These are phyloP conservation scores for Gracilaria domingensis DNA, from an alignment of 23 red algal species.

Conservation along the genomic window DNA sequence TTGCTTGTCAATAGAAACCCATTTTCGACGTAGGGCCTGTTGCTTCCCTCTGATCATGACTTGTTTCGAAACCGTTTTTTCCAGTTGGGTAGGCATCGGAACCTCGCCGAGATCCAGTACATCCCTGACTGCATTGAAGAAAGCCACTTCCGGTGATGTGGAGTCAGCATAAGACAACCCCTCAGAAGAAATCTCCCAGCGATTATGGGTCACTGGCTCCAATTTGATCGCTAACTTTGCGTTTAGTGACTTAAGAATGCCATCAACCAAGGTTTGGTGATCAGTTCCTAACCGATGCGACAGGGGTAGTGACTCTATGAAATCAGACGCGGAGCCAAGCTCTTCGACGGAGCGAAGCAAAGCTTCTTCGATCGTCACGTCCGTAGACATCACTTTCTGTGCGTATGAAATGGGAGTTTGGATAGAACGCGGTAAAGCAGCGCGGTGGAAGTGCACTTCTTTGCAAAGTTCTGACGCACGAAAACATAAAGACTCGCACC, in stretches of 20 bases:
- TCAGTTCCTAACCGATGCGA: conserved; percentile 38
- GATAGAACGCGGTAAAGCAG: not conserved
- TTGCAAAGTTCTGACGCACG: too few species aligned
- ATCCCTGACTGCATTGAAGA: conserved; percentile 36
- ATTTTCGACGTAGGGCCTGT: conserved; percentile 82
- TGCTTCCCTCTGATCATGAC: conserved; percentile 83
- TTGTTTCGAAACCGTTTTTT: conserved; percentile 35
- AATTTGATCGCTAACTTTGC: conserved; percentile 65
- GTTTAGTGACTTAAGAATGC: conserved; percentile 79
- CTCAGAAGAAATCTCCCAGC: conserved; percentile 78
- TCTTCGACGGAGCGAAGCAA: conserved; percentile 61
- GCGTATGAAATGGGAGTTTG: not conserved
- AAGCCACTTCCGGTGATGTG: conserved; percentile 78
- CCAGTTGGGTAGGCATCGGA: conserved; percentile 21
- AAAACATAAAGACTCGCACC: too few species aligned
- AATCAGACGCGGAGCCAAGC: conserved; percentile 20
- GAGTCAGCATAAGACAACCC: conserved; percentile 81
- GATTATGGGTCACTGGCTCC: conserved; percentile 78
- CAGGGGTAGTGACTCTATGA: conserved; percentile 40
- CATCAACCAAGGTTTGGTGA: conserved; percentile 84
- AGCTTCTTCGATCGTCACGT: conserved; percentile 52
- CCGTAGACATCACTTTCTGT: not conserved
- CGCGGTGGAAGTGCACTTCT: too few species aligned
- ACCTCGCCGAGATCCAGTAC: not conserved
- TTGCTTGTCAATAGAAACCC: conserved; percentile 81